Percentiles rank a stretch among this genome's conserved stretches.
Evolutionary conservation across 768 basidiomycete species (phyloP).

Genomic region (Pisolithus microcarpus): DNA sequence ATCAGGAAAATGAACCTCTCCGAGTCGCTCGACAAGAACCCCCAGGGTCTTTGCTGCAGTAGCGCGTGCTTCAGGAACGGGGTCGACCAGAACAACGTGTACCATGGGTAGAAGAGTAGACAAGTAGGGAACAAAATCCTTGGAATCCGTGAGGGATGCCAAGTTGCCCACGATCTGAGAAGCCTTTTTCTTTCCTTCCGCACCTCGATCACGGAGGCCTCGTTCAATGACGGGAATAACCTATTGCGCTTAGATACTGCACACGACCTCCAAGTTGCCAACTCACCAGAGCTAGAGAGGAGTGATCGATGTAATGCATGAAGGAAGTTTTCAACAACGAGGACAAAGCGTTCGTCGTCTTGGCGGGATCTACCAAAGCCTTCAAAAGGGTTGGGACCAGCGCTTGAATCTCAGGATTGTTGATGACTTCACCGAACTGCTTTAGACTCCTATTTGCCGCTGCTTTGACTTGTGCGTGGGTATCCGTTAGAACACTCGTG

Average conservation of each 20-base stretch:
- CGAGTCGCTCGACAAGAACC: constrained; percentile 92
- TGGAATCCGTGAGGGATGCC: constrained; percentile 79
- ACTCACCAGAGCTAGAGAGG: constrained; percentile 84
- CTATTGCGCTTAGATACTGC: constrained; percentile 30
- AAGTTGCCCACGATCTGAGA: constrained; percentile 98
- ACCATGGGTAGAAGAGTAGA: constrained; percentile 82
- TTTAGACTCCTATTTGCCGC: constrained; percentile 95
- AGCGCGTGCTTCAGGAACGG: constrained; percentile 95
- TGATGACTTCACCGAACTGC: constrained; percentile 97
- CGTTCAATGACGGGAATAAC: constrained; percentile 94
- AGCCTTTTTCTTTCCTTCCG: constrained; percentile 92
- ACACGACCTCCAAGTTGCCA: not conserved
- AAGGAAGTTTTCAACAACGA: constrained; percentile 90
- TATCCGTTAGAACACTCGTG: constrained; percentile 91
- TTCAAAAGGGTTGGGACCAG: constrained; percentile 86
- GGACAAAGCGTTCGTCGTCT: constrained; percentile 79
- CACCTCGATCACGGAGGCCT: constrained; percentile 84
- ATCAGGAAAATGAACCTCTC: constrained; percentile 92
- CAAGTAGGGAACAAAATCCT: constrained; percentile 95
- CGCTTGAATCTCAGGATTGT: constrained; percentile 92
- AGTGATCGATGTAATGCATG: constrained; percentile 96
- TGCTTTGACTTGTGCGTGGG: constrained; percentile 89
- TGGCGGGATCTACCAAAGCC: constrained; percentile 90
- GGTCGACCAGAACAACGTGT: constrained; percentile 88
- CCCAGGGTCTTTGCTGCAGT: constrained; percentile 96